Percentiles rank a stretch among this genome's conserved stretches.
These are phyloP conservation scores for Arxiozyma telluris DNA, from an alignment of 1,139 yeast species.

Conservation along the genomic window DNA sequence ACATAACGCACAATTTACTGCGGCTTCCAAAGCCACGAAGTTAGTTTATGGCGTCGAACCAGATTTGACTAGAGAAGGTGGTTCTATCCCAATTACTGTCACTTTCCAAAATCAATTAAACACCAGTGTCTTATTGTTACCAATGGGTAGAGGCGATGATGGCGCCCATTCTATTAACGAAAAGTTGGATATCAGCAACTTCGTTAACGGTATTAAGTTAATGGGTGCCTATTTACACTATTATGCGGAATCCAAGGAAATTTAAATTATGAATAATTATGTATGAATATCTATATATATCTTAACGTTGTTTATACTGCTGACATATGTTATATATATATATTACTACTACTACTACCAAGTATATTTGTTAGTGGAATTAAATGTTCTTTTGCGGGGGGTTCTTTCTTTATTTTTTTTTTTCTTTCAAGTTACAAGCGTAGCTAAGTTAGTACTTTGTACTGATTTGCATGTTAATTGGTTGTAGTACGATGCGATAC, in stretches of 20 bases:
- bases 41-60: constrained; percentile 93
- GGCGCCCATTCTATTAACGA: constrained; percentile 98
- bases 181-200: constrained; percentile 80
- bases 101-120: constrained; percentile 82
- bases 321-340: no score
- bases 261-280: constrained; percentile 7
- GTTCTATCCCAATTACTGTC: constrained; percentile 92
- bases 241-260: constrained; percentile 41
- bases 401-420: no score
- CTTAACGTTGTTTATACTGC: no score
- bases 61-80: constrained; percentile 97
- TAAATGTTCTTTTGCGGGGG: no score
- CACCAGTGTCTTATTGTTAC: constrained; percentile 78
- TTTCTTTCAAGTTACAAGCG: no score
- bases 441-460: no score
- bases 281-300: no score
- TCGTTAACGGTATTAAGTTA: constrained; percentile 88
- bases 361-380: no score
- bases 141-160: constrained; percentile 98
- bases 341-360: no score
- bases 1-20: constrained; percentile 82
- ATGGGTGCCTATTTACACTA: constrained; percentile 90
- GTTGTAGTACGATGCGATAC: no score
- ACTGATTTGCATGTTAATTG: no score
- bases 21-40: constrained; percentile 90